These are phyloP conservation scores for Aureobasidium lini DNA, from an alignment of 2,329 filamentous ascomycete genomes.

Conservation along the genomic window DNA sequence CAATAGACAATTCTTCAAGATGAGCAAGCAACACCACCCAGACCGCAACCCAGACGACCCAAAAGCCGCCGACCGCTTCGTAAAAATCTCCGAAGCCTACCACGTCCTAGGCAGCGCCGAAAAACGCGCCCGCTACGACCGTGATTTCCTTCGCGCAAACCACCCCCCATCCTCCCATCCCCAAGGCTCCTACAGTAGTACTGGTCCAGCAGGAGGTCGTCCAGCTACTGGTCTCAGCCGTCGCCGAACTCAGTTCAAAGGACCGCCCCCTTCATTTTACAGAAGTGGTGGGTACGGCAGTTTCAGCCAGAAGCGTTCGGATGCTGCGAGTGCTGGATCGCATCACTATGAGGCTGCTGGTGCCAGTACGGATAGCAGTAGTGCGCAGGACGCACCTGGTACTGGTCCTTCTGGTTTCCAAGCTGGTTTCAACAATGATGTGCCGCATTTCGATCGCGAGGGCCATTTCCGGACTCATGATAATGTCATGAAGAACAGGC, in stretches of 20 bases:
- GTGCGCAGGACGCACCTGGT: conserved; percentile 21
- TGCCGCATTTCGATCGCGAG: conserved; percentile 71
- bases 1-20: conserved; percentile 63
- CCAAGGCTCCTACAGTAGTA: conserved; percentile 45
- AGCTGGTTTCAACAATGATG: conserved; percentile 45
- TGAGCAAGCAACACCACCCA: conserved; percentile 88
- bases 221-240: conserved; percentile 74
- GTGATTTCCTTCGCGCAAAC: conserved; percentile 46
- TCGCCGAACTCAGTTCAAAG: conserved; percentile 67
- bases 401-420: conserved; percentile 49
- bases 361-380: neutral
- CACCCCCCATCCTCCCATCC: conserved; percentile 30
- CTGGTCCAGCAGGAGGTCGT: conserved; percentile 60
- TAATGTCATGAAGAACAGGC: conserved; percentile 35
- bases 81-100: conserved; percentile 79
- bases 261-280: conserved; percentile 86
- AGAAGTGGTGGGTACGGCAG: conserved; percentile 69
- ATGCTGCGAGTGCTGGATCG: conserved; percentile 30
- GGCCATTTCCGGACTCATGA: conserved; percentile 69
- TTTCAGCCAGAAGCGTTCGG: conserved; percentile 52
- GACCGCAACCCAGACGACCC: conserved; percentile 79
- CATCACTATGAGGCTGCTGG: conserved; percentile 22
- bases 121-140: conserved; percentile 77
- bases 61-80: conserved; percentile 65
- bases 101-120: conserved; percentile 62